Base-by-base conservation (phyloP, 805 yeast genomes). In the Hanseniaspora hatyaiensis region DNA sequence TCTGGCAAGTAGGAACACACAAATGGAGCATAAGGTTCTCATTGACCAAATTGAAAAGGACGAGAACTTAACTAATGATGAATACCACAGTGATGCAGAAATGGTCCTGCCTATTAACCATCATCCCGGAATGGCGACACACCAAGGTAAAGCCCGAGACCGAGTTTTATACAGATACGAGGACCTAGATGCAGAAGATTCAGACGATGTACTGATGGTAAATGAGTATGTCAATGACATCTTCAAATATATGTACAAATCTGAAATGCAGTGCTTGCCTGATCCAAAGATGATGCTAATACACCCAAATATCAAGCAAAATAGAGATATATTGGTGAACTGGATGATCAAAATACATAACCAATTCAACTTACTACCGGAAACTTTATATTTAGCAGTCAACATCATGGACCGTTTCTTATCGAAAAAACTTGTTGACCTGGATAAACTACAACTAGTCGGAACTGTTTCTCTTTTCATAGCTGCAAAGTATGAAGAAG, bases 401-500 rank as follows among this genome's bases (percentile, higher is more conserved):
- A 87, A 87, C 63, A 67, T 85, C 38, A 80, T 87, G 83, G 96
- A 87, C 65, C 67, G 96, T 53, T 87, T 83, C 63, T 74, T 88
- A 70, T 77, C 86, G 11, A 70, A 73, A 50, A 89, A 82, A 59
- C 20, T 31, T 5, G 89, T 84, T 22, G 86, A 82, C 57, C 76
- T 86, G 49, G 86, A 81, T 59, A 77, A 83, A 63, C 65, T 87
- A 43, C 96, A 87, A 67, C 69, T 87, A 51, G 74, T 86, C 34
- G 96, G 95, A 9, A 82, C 94, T 0, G 85, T 95, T 2, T 75
- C 89, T 20, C 64, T 87, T 51, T 84, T 87, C 64, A 82, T 86
- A 55, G 95, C 95, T 34, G 87, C 95, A 13, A 87, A 87, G 65
- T 86, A 84, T 62, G 96, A 87, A 67, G 96, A 87, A 66, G 94